A percentile compares a stretch with the other conserved stretches of the same genome.
These are phyloP conservation scores for Monilinia vaccinii-corymbosi DNA, from an alignment of 2,329 filamentous ascomycete species.

Conservation along the genomic window DNA sequence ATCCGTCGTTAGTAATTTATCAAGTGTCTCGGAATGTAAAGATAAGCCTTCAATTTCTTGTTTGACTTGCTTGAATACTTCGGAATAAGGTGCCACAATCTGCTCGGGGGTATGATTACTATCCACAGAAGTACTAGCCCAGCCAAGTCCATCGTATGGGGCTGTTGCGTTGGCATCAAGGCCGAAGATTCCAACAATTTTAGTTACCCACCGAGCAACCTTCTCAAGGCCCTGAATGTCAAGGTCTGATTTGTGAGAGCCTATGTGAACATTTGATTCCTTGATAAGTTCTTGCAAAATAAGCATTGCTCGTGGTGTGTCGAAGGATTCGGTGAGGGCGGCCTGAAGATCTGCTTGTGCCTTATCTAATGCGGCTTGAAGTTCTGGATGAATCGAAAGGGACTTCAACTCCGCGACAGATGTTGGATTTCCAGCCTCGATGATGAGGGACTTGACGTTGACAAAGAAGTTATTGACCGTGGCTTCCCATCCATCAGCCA, in stretches of 20 bases:
- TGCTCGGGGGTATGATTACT: slow-evolving; percentile 31
- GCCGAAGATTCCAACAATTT: slow-evolving; percentile 76
- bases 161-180: slow-evolving; percentile 54
- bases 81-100: slow-evolving; percentile 39
- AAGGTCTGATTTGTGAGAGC: slow-evolving; percentile 34
- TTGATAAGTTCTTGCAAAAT: slow-evolving; percentile 71
- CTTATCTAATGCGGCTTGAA: slow-evolving; percentile 31
- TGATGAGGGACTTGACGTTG: slow-evolving; percentile 31
- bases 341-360: slow-evolving; percentile 45
- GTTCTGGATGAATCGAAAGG: slow-evolving; percentile 2
- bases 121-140: slow-evolving; percentile 37
- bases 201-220: slow-evolving; percentile 71
- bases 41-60: slow-evolving; percentile 39
- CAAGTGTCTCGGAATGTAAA: slow-evolving; percentile 39
- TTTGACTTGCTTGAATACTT: slow-evolving; percentile 38
- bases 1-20: slow-evolving; percentile 35
- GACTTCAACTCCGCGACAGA: slow-evolving; percentile 17
- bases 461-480: slow-evolving; percentile 43
- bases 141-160: slow-evolving; percentile 49
- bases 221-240: slow-evolving; percentile 42
- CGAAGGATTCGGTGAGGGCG: slow-evolving; percentile 75
- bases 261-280: slow-evolving; percentile 58
- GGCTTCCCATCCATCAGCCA: slow-evolving; percentile 65
- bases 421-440: neutral
- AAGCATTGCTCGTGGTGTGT: slow-evolving; percentile 72